Percentiles rank a stretch among this genome's conserved stretches.
phyloP scores from a whole-genome alignment of 2,329 filamentous ascomycete genomes.

The Gaeumannomyces tritici region DNA sequence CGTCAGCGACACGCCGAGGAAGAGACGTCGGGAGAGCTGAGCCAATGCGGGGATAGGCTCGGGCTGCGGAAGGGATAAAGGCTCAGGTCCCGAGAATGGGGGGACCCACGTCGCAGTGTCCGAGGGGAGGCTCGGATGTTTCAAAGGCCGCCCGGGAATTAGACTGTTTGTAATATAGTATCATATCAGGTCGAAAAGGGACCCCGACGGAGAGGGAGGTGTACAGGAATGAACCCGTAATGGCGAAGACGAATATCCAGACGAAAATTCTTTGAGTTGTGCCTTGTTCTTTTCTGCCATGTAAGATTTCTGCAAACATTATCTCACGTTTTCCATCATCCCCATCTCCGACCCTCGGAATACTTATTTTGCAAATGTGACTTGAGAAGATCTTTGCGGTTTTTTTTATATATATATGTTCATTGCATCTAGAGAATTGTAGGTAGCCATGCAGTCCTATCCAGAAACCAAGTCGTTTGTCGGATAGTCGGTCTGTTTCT shows the following conservation, averaged over 20 bases:
- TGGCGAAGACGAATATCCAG: not conserved
- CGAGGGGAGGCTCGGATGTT: not conserved
- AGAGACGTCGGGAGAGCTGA: conserved; percentile 11
- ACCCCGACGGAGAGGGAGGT: not conserved
- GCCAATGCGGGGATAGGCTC: too few species aligned
- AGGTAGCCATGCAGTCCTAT: not conserved
- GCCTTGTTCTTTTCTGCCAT: too few species aligned
- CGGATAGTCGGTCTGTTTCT: conserved; percentile 8
- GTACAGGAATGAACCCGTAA: not conserved
- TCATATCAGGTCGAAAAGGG: too few species aligned
- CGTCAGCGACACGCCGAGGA: conserved; percentile 13
- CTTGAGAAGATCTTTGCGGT: too few species aligned
- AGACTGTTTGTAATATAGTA: not conserved
- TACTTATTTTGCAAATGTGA: too few species aligned
- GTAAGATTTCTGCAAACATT: too few species aligned
- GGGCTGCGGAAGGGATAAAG: too few species aligned
- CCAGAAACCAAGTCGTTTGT: conserved; percentile 10
- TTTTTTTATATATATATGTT: not conserved
- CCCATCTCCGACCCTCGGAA: too few species aligned
- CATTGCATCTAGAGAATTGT: not conserved
- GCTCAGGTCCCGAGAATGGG: too few species aligned
- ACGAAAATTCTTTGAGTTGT: too few species aligned
- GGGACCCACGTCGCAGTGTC: too few species aligned
- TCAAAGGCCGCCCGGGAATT: not conserved
- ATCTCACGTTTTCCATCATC: too few species aligned